Base-by-base conservation (phyloP, 371 early-diverging fungal genomes). In the Mucor lusitanicus region DNA sequence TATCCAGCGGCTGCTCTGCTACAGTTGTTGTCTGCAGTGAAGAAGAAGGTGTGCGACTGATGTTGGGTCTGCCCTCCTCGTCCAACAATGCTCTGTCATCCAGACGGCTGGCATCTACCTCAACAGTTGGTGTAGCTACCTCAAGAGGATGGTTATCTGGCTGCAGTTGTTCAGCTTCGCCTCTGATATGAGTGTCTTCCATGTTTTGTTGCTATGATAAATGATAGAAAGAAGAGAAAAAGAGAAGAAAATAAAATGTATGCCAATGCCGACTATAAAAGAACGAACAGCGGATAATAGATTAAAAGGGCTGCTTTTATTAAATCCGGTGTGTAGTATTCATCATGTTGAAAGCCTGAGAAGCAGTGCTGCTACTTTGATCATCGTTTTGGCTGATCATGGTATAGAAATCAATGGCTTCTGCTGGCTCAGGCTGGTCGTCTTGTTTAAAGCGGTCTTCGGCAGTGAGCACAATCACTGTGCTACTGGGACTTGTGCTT, bases 71-170 rank as follows among this genome's bases (percentile, higher is more conserved):
- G 12, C 71, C 72, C 64, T 78, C 63, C 30, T 66, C 68, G 39
- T 78, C 70, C 21, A 74, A 46, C 17, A 78, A 69, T 11, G 71
- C 44, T 12, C 61, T 70, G 23, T 74, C 74, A 55, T 76, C 74
- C 35, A 69, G 55, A 12, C 42, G 55, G 13, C 63, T 65, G 7
- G 65, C 62, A 19, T 65, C 25, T 23, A 59, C 63, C 6, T 59
- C 44, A 37, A 40, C 53, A 7, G 13, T 15, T 21, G 63, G 53
- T 3, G 32, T 25, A 3, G 21, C 12, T 19, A 33, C 13, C 55
- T 63, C 59, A 61, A 72, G 68, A n/a, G 72, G 56, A 11, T 64
- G 32, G 17, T 32, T 55, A 13, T 27, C 27, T 0, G 3, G 32
- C 30, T 55, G 32, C 1, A 1, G 15, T 55, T 32, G 25, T 1